Base-by-base conservation (phyloP, 768 basidiomycete species). In the Kwoniella sp. region DNA sequence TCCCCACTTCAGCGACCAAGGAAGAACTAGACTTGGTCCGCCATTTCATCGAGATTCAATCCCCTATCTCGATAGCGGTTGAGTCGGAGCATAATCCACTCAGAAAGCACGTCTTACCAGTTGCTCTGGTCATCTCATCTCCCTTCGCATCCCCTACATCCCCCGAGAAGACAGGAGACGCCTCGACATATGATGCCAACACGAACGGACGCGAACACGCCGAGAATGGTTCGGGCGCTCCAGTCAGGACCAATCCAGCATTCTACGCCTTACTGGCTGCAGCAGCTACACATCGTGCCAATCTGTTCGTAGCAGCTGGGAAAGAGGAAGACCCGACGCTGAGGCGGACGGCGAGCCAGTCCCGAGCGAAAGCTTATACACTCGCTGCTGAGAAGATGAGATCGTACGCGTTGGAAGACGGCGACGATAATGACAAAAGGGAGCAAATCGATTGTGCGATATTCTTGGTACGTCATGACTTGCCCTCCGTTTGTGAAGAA, bases 41-140 rank as follows among this genome's bases (percentile, higher is more conserved):
- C 8, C 41, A 45, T 45, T 45, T 45, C 41, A 45, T 45, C 41
- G 41, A 45, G 41, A 45, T 45, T 45, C 41, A 45, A 45, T 45
- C 41, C 5, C 41, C 41, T 20, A 45, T 45, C 8, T 45, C 41
- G 8, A 45, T 45, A 11, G 41, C 41, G 8, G 41, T 17, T 20
- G 41, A 45, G 15, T 45, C 41, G 41, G 41, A 45, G 20, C 41
- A 45, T 45, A 45, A 45, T 45, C 41, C 41, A 3, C 41, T 45
- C 3, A 8, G 41, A 45, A 45, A 45, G 41, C 17, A 45, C 20
- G 17, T 45, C 3, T 17, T 45, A 45, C 41, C 41, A 11, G 41
- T 45, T 17, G 41, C 41, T 45, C 17, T 45, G 17, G 4, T 11
- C 11, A 45, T 45, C 17, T 3, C 41, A 3, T 17, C 41, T 17